Evolutionary conservation across 805 yeast genomes (phyloP), one percentile per base, ranked within the genome.

Genomic region (Spathaspora girioi): DNA sequence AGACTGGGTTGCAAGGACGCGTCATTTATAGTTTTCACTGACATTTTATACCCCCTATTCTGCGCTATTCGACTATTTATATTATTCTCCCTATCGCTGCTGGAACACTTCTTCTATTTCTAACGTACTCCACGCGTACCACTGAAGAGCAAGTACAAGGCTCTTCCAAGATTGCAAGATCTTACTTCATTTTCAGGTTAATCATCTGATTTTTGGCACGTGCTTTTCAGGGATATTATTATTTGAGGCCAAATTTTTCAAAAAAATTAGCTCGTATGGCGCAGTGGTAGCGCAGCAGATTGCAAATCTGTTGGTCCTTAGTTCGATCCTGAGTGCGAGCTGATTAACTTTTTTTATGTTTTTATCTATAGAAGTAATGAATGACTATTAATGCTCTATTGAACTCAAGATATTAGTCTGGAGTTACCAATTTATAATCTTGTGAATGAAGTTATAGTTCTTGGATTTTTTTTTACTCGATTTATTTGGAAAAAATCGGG

Each of bases 281-380:
- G 91, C 92, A 88, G 94, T 84, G 94, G 96, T 87, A 88, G 93
- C 92, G 96, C 94, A 87, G 91, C 89, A 86, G 96, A 89, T 89
- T 89, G 96, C 96, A 89, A 88, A 87, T 89, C 96, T 87, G 88
- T 84, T 87, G 96, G 96, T 89, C 94, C 91, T 86, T 83, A 86
- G 96, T 89, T 89, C 96, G 84, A 89, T 69, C 84, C 96, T 86
- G 96, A 86, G 89, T 80, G 84, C 86, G 82, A 84, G 90, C 94
- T 86, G 47, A 45, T 31, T 29, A 5, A 5, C 11, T 20, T 43
- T 43, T 23, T 43, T 43, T 62, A 66, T 7, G 4, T 11, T 18
- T 40, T 20, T 31, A 10, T 10, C 3, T 31, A 4, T 31, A 31
- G n/a, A 31, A 31, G n/a, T 31, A 6, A 23, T 23, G 26, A 23